These are phyloP conservation scores for Solanum megistacrolobum DNA, from an alignment of 257 asterid genomes.

Conservation along the genomic window DNA sequence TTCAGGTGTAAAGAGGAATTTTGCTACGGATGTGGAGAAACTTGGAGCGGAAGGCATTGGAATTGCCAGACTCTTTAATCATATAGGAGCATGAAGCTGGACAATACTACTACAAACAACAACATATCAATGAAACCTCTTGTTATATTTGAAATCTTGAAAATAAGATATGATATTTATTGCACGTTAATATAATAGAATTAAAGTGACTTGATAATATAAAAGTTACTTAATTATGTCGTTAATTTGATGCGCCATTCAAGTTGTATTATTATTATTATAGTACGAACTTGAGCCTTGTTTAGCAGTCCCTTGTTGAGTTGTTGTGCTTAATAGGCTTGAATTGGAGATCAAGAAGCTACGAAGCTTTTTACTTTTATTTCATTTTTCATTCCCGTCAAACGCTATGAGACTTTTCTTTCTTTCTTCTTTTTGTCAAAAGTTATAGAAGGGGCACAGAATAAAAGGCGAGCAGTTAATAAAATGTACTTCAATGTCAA, in stretches of 20 bases:
- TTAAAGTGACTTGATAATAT: neutral
- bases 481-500: no score
- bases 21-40: conserved; percentile 35
- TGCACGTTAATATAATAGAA: no score
- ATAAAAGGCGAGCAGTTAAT: no score
- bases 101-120: neutral
- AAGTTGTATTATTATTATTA: neutral
- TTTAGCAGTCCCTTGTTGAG: neutral
- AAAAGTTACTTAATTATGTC: no score
- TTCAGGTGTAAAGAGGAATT: conserved; percentile 34
- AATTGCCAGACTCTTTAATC: neutral
- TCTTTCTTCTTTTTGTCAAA: neutral
- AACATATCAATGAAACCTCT: neutral
- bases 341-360: no score
- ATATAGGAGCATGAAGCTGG: neutral
- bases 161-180: no score
- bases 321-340: neutral
- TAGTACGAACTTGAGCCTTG: neutral
- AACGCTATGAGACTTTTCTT: neutral
- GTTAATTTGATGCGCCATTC: neutral
- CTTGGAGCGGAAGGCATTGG: conserved; percentile 25
- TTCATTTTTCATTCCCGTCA: neutral
- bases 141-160: no score
- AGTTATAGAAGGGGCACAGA: neutral
- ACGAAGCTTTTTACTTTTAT: no score